Evolutionary conservation across 306 rosid species (phyloP).

Genomic region (Datisca glomerata): DNA sequence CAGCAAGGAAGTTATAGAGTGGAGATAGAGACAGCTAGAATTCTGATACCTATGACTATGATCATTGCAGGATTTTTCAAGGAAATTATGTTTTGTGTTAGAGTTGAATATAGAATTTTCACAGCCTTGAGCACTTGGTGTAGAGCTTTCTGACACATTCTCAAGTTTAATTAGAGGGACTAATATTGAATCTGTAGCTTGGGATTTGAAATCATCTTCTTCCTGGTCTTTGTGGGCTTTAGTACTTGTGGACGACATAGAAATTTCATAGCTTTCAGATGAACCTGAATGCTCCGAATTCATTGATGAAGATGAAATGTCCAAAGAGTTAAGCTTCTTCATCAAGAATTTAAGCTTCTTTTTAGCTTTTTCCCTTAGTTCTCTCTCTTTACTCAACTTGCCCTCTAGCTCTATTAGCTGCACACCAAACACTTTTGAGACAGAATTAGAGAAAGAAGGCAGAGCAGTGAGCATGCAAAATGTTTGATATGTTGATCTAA

Average conservation of each 20-base stretch:
- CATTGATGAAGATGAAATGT: constrained; percentile 18
- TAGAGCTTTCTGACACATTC: constrained; percentile 7
- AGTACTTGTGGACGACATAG: constrained; percentile 24
- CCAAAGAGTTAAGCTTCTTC: constrained; percentile 46
- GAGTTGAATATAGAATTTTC: neutral
- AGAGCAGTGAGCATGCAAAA: too few species aligned
- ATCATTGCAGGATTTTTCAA: constrained; percentile 2
- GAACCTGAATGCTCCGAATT: constrained; percentile 32
- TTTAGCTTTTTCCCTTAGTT: constrained; percentile 51
- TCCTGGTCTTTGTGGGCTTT: too few species aligned
- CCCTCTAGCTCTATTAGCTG: constrained; percentile 64
- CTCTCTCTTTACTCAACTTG: constrained; percentile 42
- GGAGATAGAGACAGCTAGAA: too few species aligned
- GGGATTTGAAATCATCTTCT: constrained; percentile 17
- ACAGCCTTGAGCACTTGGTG: constrained; percentile 1
- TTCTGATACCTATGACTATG: too few species aligned
- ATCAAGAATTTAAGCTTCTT: constrained; percentile 48
- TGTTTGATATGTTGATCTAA: too few species aligned
- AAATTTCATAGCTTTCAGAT: constrained; percentile 33
- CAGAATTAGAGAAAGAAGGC: neutral
- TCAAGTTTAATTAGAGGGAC: neutral
- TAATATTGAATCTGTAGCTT: constrained; percentile 6
- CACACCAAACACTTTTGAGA: constrained; percentile 1
- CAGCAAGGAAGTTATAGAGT: too few species aligned
- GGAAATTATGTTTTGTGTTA: neutral